These are phyloP conservation scores for Gentiana dahurica DNA, from an alignment of 257 asterid species.

Conservation along the genomic window DNA sequence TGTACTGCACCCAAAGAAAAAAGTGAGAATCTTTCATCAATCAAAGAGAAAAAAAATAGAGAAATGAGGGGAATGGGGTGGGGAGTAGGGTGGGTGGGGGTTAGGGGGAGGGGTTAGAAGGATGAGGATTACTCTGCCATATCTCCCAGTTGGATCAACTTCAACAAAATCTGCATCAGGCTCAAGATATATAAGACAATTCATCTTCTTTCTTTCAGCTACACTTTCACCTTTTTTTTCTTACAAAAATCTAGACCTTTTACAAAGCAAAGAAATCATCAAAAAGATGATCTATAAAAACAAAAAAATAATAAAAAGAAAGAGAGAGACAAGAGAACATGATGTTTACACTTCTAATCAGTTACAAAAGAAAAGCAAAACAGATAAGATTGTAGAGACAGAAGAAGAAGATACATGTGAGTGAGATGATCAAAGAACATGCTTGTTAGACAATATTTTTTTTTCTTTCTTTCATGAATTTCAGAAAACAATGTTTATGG, in stretches of 20 bases:
- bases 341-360: neutral
- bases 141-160: conserved; percentile 52
- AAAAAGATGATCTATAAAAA: conserved; percentile 4
- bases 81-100: neutral
- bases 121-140: conserved; percentile 30
- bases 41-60: neutral
- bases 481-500: too few relatives aligned
- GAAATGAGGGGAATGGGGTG: neutral
- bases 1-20: conserved; percentile 22
- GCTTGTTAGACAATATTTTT: neutral
- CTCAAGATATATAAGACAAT: conserved; percentile 23
- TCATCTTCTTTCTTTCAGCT: conserved; percentile 18
- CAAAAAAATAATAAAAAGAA: too few relatives aligned
- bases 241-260: conserved; percentile 2
- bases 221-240: neutral
- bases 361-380: neutral
- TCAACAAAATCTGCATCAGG: conserved; percentile 39
- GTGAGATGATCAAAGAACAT: conserved; percentile 7
- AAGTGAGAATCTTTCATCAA: neutral
- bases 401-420: conserved; percentile 2
- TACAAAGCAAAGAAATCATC: conserved; percentile 10
- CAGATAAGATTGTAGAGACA: conserved; percentile 4
- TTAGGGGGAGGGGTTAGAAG: neutral
- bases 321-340: neutral
- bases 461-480: too few relatives aligned